Evolutionary conservation across 2,329 filamentous ascomycete species (phyloP), one percentile per base, ranked within the genome.

Genomic region (Pseudogymnoascus destructans): DNA sequence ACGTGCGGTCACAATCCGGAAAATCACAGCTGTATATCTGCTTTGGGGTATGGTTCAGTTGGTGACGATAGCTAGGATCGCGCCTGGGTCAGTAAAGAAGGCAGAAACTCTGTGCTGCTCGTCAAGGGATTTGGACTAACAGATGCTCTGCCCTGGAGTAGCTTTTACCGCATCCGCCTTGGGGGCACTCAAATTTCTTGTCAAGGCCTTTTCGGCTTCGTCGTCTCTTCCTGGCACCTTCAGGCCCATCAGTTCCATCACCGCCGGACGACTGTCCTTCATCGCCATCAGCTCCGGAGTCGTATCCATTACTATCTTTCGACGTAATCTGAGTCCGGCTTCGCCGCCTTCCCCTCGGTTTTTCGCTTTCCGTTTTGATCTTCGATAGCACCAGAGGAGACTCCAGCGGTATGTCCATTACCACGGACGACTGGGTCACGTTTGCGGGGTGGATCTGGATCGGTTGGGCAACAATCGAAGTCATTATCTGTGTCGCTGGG

Each of bases 91-190:
- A 56, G 59, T 62, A 52, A 36, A 40, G 19, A 42, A 46, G 35
- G 8, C 13, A 13, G 35, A 35, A 27, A 36, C 15, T 33, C 35
- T 13, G 55, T 19, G 21, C 72, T 66, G 59, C 5, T 11, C 42
- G 23, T n/a, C 42, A 49, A 32, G 4, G 13, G 33, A 10, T 21
- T 15, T 11, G 2, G 72, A 75, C 78, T 78, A 81, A 96, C 75
- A 98, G 76, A 75, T 98, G 93, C 73, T 97, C 93, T 7, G 93
- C 92, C 69, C 93, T 82, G 23, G 92, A 96, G 71, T 98, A 98
- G 69, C 86, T 95, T 77, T 96, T 98, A 38, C 89, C 91, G 67
- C 93, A 98, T 36, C 86, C 89, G 63, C 88, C 84, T 60, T 89
- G 82, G 4, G 86, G 85, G 69, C 93, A 98, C 67, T 87, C 85